These are phyloP conservation scores for Clathrus columnatus DNA, from an alignment of 768 basidiomycete species.

Conservation along the genomic window DNA sequence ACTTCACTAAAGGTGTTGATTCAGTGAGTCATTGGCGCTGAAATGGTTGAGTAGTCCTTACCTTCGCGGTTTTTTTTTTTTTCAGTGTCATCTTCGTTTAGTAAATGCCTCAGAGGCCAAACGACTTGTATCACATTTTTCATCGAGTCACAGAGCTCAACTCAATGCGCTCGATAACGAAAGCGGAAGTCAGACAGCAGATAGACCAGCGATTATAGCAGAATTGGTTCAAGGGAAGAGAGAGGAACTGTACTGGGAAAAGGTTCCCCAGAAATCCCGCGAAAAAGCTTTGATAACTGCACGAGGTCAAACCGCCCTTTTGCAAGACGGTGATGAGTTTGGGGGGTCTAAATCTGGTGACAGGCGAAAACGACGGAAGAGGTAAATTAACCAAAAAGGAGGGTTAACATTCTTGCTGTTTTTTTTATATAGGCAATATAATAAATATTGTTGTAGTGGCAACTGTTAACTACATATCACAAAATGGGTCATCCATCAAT, in stretches of 20 bases:
- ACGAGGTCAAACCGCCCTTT: not conserved
- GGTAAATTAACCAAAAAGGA: no score
- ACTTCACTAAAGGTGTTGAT: constrained; percentile 71
- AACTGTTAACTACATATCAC: no score
- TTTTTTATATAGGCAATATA: no score
- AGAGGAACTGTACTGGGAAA: constrained; percentile 72
- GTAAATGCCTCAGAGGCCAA: constrained; percentile 40
- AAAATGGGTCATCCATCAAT: no score
- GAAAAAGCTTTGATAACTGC: constrained; percentile 41
- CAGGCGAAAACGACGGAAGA: no score
- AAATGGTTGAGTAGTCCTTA: not conserved
- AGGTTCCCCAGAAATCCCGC: constrained; percentile 66
- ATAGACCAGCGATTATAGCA: constrained; percentile 26
- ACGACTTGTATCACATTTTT: constrained; percentile 39
- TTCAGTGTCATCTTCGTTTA: constrained; percentile 67
- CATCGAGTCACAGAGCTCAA: constrained; percentile 29
- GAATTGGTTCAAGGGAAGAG: constrained; percentile 55
- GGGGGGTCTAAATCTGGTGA: no score
- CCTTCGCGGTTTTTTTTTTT: not conserved
- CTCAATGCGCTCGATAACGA: constrained; percentile 44
- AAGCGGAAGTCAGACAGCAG: constrained; percentile 25
- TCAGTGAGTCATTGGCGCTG: constrained; percentile 35
- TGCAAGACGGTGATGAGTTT: not conserved
- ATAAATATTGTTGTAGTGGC: no score
- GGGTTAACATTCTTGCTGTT: no score